Percentiles rank a stretch among this genome's conserved stretches.
Evolutionary conservation across 2,329 filamentous ascomycete genomes (phyloP).

Genomic region (Zymoseptoria tritici): DNA sequence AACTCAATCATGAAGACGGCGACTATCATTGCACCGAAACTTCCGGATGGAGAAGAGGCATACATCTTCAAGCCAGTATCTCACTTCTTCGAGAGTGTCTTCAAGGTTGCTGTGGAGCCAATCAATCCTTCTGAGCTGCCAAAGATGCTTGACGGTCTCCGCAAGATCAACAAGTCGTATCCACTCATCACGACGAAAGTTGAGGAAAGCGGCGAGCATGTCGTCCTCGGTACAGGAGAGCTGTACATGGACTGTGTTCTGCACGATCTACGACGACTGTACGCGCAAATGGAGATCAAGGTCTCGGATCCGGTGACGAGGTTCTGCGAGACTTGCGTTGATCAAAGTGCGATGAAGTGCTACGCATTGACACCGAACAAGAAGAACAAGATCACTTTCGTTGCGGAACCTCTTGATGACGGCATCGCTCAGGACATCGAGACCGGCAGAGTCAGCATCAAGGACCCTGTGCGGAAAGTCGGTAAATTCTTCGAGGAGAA

Average conservation of each 20-base stretch:
- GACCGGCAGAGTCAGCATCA: conserved; percentile 79
- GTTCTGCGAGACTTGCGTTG: conserved; percentile 96
- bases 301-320: conserved; percentile 95
- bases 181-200: conserved; percentile 94
- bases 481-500: conserved; percentile 96
- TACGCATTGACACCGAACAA: conserved; percentile 98
- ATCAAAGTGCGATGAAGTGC: conserved; percentile 95
- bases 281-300: conserved; percentile 98
- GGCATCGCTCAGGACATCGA: conserved; percentile 95
- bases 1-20: conserved; percentile 98
- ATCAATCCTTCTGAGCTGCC: conserved; percentile 96
- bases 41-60: conserved; percentile 82
- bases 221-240: conserved; percentile 90
- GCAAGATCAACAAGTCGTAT: conserved; percentile 97
- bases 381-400: conserved; percentile 98
- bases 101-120: conserved; percentile 95
- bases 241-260: conserved; percentile 99
- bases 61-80: conserved; percentile 91
- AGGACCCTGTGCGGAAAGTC: conserved; percentile 84
- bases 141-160: conserved; percentile 95
- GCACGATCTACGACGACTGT: conserved; percentile 85
- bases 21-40: conserved; percentile 71
- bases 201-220: conserved; percentile 94
- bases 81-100: conserved; percentile 94
- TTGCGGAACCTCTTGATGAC: conserved; percentile 89